phyloP scores from a whole-genome alignment of 306 rosid species.

The Vigna nakashimae region DNA sequence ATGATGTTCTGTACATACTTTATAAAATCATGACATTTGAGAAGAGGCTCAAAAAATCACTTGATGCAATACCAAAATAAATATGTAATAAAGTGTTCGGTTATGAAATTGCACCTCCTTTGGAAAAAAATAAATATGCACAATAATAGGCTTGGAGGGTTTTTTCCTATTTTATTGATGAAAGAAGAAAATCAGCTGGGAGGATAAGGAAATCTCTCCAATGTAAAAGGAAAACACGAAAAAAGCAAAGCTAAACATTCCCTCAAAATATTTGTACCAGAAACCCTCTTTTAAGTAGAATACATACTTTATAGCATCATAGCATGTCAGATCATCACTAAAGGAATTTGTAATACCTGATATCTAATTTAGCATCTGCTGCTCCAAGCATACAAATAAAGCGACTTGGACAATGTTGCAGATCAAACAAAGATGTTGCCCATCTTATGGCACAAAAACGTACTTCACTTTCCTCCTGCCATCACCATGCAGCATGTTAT shows the following conservation, averaged over 20 bases:
- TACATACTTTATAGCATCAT: constrained; percentile 21
- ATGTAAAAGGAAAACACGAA: constrained; percentile 14
- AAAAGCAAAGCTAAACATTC: constrained; percentile 31
- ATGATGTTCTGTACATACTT: background rate
- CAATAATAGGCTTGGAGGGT: background rate
- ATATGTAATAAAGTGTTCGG: constrained; percentile 13
- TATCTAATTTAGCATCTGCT: constrained; percentile 85
- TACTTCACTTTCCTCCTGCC: constrained; percentile 92
- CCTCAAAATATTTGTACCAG: constrained; percentile 24
- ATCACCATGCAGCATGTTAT: constrained; percentile 44
- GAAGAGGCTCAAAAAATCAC: background rate
- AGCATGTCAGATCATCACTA: constrained; percentile 38
- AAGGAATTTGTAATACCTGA: constrained; percentile 64
- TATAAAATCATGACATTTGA: background rate
- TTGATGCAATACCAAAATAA: constrained; percentile 26
- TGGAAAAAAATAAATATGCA: constrained; percentile 15
- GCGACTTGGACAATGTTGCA: constrained; percentile 91
- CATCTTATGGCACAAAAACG: constrained; percentile 89
- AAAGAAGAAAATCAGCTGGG: constrained; percentile 28
- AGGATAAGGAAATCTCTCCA: constrained; percentile 1
- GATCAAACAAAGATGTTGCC: constrained; percentile 84
- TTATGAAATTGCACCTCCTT: background rate
- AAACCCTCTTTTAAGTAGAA: constrained; percentile 31
- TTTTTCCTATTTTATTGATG: constrained; percentile 23
- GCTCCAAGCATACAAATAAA: constrained; percentile 89